Conservation (phyloP, 1,284 basidiomycete genomes). For the Inonotus obliquus region DNA sequence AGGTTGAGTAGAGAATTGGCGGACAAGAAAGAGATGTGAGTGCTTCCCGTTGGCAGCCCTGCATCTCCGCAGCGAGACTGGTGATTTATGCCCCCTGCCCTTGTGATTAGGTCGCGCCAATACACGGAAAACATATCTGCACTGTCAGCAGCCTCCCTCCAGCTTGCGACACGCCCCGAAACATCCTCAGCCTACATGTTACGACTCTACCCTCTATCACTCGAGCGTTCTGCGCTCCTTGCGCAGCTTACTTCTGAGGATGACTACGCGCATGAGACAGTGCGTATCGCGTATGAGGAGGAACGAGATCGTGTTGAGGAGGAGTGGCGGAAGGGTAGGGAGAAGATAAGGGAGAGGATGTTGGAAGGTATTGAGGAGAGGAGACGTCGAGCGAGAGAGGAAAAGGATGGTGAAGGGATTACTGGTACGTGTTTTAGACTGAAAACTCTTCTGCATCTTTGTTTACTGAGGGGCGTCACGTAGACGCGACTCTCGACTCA, state of each 20-base stretch:
- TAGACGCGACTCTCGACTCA: slow-evolving; percentile 65
- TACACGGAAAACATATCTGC: slow-evolving; percentile 50
- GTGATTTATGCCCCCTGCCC: background rate
- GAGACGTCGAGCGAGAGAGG: slow-evolving; percentile 66
- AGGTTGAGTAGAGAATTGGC: slow-evolving; percentile 65
- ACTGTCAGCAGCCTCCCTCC: slow-evolving; percentile 50
- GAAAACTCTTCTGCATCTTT: slow-evolving; percentile 13
- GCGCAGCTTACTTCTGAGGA: slow-evolving; percentile 61
- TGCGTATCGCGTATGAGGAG: slow-evolving; percentile 68
- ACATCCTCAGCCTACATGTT: slow-evolving; percentile 58
- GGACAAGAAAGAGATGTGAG: slow-evolving; percentile 71
- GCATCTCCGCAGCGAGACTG: background rate
- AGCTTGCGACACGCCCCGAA: slow-evolving; percentile 63
- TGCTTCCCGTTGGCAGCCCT: slow-evolving; percentile 19
- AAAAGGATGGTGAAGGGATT: slow-evolving; percentile 76
- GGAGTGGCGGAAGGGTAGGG: slow-evolving; percentile 68
- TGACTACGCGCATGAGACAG: slow-evolving; percentile 54
- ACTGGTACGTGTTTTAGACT: slow-evolving; percentile 40
- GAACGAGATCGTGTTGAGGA: slow-evolving; percentile 72
- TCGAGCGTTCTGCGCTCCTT: slow-evolving; percentile 70
- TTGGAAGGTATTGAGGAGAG: slow-evolving; percentile 81
- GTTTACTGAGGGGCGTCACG: background rate
- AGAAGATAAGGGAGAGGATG: slow-evolving; percentile 64
- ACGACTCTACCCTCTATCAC: slow-evolving; percentile 61
- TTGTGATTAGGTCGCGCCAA: slow-evolving; percentile 40